Evolutionary conservation across 768 basidiomycete species (phyloP).

Genomic region (Leccinellum rugosiceps): DNA sequence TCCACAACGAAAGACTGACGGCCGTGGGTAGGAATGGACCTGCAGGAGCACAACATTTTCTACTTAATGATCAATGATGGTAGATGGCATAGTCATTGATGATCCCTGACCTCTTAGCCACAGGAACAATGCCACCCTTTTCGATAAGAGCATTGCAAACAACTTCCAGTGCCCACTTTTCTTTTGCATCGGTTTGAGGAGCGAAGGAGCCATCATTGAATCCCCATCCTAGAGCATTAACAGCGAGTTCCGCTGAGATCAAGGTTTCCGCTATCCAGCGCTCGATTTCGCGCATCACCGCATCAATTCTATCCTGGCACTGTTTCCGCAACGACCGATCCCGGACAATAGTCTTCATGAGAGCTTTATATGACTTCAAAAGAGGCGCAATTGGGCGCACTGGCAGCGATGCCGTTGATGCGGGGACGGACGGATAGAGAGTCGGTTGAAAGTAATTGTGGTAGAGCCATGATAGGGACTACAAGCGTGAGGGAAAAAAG

Average conservation of each 20-base stretch:
- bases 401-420: conserved; percentile 29
- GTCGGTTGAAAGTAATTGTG: conserved; percentile 83
- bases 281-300: conserved; percentile 61
- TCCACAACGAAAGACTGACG: conserved; percentile 61
- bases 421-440: conserved; percentile 49
- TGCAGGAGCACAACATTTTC: conserved; percentile 50
- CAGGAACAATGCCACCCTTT: conserved; percentile 74
- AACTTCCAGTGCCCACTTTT: conserved; percentile 64
- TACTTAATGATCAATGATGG: conserved; percentile 25
- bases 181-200: conserved; percentile 48
- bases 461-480: conserved; percentile 84
- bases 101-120: conserved; percentile 71
- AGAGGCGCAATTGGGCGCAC: conserved; percentile 63
- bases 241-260: conserved; percentile 51
- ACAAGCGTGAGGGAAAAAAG: conserved; percentile 5
- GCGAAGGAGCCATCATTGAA: conserved; percentile 24
- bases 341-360: conserved; percentile 57
- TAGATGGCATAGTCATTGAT: background rate
- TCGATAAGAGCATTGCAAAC: conserved; percentile 67
- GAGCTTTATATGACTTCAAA: conserved; percentile 69
- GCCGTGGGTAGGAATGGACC: conserved; percentile 49
- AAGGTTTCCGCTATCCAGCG: conserved; percentile 76
- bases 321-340: conserved; percentile 60
- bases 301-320: conserved; percentile 48
- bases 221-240: conserved; percentile 49